Evolutionary conservation across 495 filamentous ascomycete genomes (phyloP).

Genomic region (Penicillium atrosanguineum): DNA sequence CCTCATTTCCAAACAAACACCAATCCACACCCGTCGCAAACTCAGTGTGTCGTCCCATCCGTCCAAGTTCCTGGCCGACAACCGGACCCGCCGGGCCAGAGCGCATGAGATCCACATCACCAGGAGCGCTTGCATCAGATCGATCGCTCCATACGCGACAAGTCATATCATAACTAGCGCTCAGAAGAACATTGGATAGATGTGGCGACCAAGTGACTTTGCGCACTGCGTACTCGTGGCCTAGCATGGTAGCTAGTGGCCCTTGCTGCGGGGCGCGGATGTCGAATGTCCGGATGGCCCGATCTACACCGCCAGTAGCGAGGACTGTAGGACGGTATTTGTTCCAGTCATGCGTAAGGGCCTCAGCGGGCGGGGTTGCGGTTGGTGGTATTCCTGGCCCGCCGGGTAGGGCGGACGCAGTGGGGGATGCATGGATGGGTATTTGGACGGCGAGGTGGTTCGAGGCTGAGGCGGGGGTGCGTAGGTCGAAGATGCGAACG

Average conservation of each 20-base stretch:
- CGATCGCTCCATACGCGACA: constrained; percentile 86
- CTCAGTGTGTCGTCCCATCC: constrained; percentile 91
- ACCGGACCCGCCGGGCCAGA: constrained; percentile 36
- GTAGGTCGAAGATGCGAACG: constrained; percentile 84
- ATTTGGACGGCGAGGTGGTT: constrained; percentile 79
- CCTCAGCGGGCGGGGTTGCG: constrained; percentile 60
- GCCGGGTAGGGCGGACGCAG: constrained; percentile 35
- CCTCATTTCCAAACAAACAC: constrained; percentile 93
- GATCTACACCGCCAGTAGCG: constrained; percentile 88
- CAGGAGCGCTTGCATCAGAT: constrained; percentile 52
- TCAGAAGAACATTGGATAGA: constrained; percentile 77
- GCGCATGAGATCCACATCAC: constrained; percentile 41
- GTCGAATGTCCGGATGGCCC: constrained; percentile 82
- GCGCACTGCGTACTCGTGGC: constrained; percentile 89
- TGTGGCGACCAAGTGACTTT: constrained; percentile 89
- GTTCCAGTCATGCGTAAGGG: constrained; percentile 97
- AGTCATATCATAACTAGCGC: constrained; percentile 96
- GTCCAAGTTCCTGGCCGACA: constrained; percentile 68
- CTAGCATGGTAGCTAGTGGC: constrained; percentile 66
- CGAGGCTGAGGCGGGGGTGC: constrained; percentile 73
- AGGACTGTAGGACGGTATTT: constrained; percentile 85
- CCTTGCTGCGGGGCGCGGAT: constrained; percentile 70
- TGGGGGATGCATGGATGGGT: constrained; percentile 67
- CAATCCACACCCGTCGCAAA: constrained; percentile 98
- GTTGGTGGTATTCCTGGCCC: constrained; percentile 32